Evolutionary conservation across 306 rosid species (phyloP).

Genomic region (Cicer judaicum): DNA sequence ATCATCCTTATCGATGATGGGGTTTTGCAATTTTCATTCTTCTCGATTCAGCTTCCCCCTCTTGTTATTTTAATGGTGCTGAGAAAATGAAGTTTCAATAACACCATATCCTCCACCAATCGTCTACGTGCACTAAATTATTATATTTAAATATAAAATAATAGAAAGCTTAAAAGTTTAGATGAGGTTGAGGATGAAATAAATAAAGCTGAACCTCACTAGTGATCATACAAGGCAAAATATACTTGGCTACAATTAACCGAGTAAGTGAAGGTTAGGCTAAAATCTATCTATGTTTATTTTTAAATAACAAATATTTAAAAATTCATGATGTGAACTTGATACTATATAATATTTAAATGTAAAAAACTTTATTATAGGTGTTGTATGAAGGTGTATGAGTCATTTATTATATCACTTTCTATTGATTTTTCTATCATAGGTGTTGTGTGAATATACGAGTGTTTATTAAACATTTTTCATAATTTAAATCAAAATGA

Average conservation of each 20-base stretch:
- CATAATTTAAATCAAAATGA: no score
- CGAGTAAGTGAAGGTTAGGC: neutral
- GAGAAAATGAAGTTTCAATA: conserved; percentile 37
- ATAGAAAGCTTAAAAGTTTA: conserved; percentile 16
- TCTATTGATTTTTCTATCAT: no score
- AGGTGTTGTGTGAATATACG: no score
- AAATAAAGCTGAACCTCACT: conserved; percentile 29
- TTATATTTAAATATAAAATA: neutral
- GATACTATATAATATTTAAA: neutral
- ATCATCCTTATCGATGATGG: neutral
- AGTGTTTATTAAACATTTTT: no score
- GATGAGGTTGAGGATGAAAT: neutral
- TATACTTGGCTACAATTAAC: neutral
- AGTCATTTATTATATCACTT: no score
- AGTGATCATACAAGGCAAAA: neutral
- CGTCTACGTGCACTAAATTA: neutral
- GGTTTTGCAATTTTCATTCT: conserved; percentile 27
- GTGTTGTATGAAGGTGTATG: no score
- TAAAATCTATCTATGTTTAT: neutral
- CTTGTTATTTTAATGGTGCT: conserved; percentile 1
- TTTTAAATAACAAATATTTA: neutral
- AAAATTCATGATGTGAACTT: neutral
- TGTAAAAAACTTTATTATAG: neutral
- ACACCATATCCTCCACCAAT: conserved; percentile 37
- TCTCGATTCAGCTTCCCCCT: conserved; percentile 2